Base-by-base conservation (phyloP, 768 basidiomycete species). In the Serendipita sp. region DNA sequence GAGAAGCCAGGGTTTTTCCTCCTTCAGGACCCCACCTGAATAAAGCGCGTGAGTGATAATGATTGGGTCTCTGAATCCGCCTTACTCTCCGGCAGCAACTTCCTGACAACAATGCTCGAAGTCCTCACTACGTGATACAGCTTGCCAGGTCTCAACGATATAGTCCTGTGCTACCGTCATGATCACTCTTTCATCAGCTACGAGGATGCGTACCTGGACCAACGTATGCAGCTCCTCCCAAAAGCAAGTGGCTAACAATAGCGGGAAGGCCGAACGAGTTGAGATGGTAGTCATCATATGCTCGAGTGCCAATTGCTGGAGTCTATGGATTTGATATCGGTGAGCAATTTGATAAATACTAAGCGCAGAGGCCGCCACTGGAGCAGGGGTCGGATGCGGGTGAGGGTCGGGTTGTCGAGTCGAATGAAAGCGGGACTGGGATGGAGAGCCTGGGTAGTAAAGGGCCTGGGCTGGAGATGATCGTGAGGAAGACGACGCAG, bases 311-410 rank as follows among this genome's bases (percentile, higher is more conserved):
- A 88, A 77, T 23, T 76, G 69, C n/a, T 81, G 81, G 27, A 91
- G 77, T 5, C 77, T 79, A 2, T 82, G 81, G 76, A 91, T 82
- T 2, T 75, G 75, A 72, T 89, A 91, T 62, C 86, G 79, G 74
- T 91, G 86, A 2, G 87, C 85, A 10, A 88, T 78, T 67, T 86
- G 85, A 73, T 87, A 91, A 68, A 89, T 80, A 0, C 83, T 82
- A 55, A 91, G 72, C 1, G 87, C 86, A 27, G 85, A 86, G 11
- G 86, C 86, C 15, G 87, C 82, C 3, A 76, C 72, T 4, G 85
- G 85, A 3, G 79, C 67, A 3, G 80, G 75, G 0, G 83, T 81
- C 8, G 87, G 88, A 69, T 89, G 88, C 0, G 79, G 73, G 71
- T 91, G 86, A 2, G 88, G 40, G 69, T 90, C 88, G 10, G 77